Evolutionary conservation across 2,329 filamentous ascomycete genomes (phyloP).

Genomic region (Cadophora luteo-olivacea): DNA sequence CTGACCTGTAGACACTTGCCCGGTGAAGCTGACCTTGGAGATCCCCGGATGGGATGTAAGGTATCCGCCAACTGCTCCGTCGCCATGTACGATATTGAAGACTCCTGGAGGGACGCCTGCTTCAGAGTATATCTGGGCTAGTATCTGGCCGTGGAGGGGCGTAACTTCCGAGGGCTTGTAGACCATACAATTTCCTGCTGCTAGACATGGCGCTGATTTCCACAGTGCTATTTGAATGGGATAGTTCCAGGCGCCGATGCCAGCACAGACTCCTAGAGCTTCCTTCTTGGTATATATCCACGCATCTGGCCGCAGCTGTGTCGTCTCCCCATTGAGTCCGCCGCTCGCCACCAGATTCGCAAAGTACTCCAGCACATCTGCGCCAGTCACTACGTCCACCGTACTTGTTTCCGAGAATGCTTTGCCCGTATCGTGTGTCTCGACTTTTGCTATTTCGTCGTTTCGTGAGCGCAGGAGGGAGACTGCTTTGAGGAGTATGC

Average conservation of each 20-base stretch:
- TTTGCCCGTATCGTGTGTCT: slow-evolving; percentile 88
- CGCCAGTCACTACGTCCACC: slow-evolving; percentile 83
- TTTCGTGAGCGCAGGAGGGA: slow-evolving; percentile 76
- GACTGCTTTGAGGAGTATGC: slow-evolving; percentile 80
- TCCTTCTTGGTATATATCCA: slow-evolving; percentile 86
- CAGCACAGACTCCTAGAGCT: slow-evolving; percentile 81
- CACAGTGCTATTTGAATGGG: slow-evolving; percentile 89
- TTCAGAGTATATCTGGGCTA: slow-evolving; percentile 79
- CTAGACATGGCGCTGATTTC: slow-evolving; percentile 86
- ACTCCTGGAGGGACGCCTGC: slow-evolving; percentile 82
- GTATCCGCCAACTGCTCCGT: slow-evolving; percentile 77
- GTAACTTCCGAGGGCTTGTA: slow-evolving; percentile 92
- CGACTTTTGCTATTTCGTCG: slow-evolving; percentile 77
- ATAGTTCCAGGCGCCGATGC: slow-evolving; percentile 92
- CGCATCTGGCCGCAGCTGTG: slow-evolving; percentile 74
- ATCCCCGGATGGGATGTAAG: slow-evolving; percentile 75
- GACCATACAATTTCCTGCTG: slow-evolving; percentile 87
- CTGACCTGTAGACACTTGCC: slow-evolving; percentile 82
- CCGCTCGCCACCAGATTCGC: slow-evolving; percentile 79
- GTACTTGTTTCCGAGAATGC: slow-evolving; percentile 83
- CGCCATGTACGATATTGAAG: slow-evolving; percentile 87
- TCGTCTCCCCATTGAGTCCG: slow-evolving; percentile 81
- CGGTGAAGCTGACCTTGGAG: slow-evolving; percentile 89
- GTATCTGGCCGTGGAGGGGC: slow-evolving; percentile 77
- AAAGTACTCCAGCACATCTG: slow-evolving; percentile 87